These are phyloP conservation scores for Macrotyloma uniflorum DNA, from an alignment of 306 rosid species.

Conservation along the genomic window DNA sequence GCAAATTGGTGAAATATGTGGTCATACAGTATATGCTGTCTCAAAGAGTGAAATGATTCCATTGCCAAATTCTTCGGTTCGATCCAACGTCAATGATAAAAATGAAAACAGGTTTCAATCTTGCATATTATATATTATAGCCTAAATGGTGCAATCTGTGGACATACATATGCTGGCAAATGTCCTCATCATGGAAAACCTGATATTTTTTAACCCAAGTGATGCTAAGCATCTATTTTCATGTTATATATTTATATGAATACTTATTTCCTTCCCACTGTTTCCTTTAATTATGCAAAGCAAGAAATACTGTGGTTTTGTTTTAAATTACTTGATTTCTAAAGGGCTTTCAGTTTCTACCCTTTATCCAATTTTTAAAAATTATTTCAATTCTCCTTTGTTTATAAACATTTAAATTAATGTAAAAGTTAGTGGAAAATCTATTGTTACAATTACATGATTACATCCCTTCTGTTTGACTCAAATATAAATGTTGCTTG, in stretches of 20 bases:
- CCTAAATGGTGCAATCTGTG: not conserved
- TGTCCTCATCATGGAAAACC: conserved; percentile 50
- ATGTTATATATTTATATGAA: not conserved
- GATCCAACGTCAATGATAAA: conserved; percentile 61
- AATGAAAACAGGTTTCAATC: conserved; percentile 91
- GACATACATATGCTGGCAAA: not conserved
- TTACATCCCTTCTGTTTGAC: conserved; percentile 14
- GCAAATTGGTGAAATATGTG: conserved; percentile 89
- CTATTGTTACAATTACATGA: not conserved
- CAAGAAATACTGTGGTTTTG: conserved; percentile 28
- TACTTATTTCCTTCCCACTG: not conserved
- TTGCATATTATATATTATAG: conserved; percentile 43
- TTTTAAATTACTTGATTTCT: conserved; percentile 33
- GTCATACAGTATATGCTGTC: conserved; percentile 82
- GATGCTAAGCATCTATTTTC: conserved; percentile 12
- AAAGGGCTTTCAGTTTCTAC: conserved; percentile 8
- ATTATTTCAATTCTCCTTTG: conserved; percentile 18
- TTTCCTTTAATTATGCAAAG: not conserved
- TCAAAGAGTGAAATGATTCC: conserved; percentile 91
- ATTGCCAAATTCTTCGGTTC: conserved; percentile 79
- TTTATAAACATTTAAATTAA: conserved; percentile 21
- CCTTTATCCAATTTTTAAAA: conserved; percentile 2
- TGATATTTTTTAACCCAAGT: conserved; percentile 37
- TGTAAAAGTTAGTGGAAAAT: not conserved
- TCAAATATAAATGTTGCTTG: conserved; percentile 10